These are phyloP conservation scores for Aspergillus cejpii DNA, from an alignment of 2,329 filamentous ascomycete genomes.

Conservation along the genomic window DNA sequence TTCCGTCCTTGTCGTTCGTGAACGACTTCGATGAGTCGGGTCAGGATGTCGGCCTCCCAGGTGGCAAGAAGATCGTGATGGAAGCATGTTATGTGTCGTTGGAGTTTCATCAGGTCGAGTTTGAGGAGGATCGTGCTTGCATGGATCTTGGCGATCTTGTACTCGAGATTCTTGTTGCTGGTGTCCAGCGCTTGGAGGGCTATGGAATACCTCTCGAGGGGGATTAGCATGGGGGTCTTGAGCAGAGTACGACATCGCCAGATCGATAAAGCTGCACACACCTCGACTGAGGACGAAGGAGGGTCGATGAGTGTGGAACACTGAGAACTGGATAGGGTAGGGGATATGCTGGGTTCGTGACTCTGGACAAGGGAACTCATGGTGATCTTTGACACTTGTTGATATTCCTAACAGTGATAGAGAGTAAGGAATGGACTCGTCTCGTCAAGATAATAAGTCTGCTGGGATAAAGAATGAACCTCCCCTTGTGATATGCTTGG, in stretches of 20 bases:
- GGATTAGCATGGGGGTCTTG: neutral
- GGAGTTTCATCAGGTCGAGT: constrained; percentile 22
- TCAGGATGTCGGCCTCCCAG: constrained; percentile 34
- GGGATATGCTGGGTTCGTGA: constrained; percentile 20
- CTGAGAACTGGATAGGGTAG: constrained; percentile 12
- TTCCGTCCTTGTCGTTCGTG: constrained; percentile 20
- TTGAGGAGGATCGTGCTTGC: constrained; percentile 18
- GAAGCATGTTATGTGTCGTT: constrained; percentile 23
- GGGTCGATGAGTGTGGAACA: neutral
- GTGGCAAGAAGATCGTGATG: constrained; percentile 25
- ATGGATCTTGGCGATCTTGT: constrained; percentile 20
- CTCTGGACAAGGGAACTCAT: constrained; percentile 14
- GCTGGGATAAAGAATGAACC: constrained; percentile 5
- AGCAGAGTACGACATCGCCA: no score
- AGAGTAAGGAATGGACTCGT: constrained; percentile 7
- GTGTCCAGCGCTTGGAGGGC: constrained; percentile 18
- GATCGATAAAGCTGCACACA: constrained; percentile 13
- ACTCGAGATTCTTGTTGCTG: constrained; percentile 25
- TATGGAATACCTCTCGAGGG: constrained; percentile 15
- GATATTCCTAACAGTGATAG: constrained; percentile 1
- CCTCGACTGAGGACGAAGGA: constrained; percentile 8
- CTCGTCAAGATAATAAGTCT: constrained; percentile 11
- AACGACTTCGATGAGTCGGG: constrained; percentile 30
- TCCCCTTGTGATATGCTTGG: neutral
- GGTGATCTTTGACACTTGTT: constrained; percentile 1